Conservation (phyloP, 768 basidiomycete genomes). For the Boletellus ananiceps region DNA sequence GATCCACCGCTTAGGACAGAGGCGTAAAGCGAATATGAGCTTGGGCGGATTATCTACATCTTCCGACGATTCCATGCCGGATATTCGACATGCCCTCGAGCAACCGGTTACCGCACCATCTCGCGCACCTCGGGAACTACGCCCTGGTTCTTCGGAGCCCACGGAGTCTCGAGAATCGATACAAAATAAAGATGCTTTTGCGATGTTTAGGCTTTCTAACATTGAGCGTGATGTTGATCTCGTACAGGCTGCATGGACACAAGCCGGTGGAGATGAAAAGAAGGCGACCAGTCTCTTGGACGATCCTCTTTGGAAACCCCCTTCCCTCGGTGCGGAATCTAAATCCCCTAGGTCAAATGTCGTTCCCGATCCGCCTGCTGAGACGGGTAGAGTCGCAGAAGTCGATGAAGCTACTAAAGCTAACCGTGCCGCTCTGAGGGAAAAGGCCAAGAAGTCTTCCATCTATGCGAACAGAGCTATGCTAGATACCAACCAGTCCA, state of each 20-base stretch:
- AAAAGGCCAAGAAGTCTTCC: constrained; percentile 78
- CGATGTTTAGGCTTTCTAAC: constrained; percentile 59
- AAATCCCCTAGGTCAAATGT: constrained; percentile 9
- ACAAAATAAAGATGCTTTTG: constrained; percentile 35
- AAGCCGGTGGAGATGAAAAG: constrained; percentile 56
- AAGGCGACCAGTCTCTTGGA: constrained; percentile 55
- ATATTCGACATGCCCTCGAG: constrained; percentile 38
- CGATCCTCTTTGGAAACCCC: constrained; percentile 52
- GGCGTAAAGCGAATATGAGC: constrained; percentile 37
- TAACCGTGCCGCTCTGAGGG: constrained; percentile 57
- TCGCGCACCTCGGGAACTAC: constrained; percentile 53
- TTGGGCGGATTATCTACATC: constrained; percentile 49
- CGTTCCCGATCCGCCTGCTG: constrained; percentile 18
- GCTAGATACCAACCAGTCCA: constrained; percentile 44
- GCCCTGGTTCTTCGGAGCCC: constrained; percentile 30
- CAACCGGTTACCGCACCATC: constrained; percentile 38
- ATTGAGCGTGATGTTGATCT: constrained; percentile 36
- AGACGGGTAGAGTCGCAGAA: constrained; percentile 64
- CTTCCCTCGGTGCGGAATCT: constrained; percentile 20
- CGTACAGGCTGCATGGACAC: constrained; percentile 64
- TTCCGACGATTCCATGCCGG: constrained; percentile 66
- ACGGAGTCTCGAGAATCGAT: constrained; percentile 20
- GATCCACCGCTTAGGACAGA: constrained; percentile 48
- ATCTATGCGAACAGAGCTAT: constrained; percentile 68
- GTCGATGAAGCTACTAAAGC: constrained; percentile 71